Evolutionary conservation across 345 rosid species (phyloP).

Genomic region (Triadica sebifera): DNA sequence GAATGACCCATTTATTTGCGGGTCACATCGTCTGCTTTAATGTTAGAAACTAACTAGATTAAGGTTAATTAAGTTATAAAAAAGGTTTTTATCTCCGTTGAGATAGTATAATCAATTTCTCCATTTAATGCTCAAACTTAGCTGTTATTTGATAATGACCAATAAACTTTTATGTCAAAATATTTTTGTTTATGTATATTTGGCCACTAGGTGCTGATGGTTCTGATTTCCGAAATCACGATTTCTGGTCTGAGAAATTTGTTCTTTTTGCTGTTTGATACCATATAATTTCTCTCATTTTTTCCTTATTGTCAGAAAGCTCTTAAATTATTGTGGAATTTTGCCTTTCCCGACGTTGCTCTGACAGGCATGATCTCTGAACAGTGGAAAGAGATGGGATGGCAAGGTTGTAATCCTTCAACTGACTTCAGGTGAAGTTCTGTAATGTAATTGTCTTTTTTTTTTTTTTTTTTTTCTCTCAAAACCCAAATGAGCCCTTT

Average conservation of each 20-base stretch:
- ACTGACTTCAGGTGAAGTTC: conserved; percentile 83
- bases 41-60: too few relatives aligned
- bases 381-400: conserved; percentile 99
- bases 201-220: not conserved
- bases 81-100: too few relatives aligned
- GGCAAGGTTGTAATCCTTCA: conserved; percentile 99
- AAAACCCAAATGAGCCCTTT: not conserved
- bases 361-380: conserved; percentile 73
- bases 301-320: conserved; percentile 56
- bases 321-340: conserved; percentile 72
- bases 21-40: too few relatives aligned
- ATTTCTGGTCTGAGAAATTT: conserved; percentile 8
- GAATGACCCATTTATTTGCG: too few relatives aligned
- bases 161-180: too few relatives aligned
- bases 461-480: not conserved
- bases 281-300: conserved; percentile 1
- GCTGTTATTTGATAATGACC: not conserved
- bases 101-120: not conserved
- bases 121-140: not conserved
- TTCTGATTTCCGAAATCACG: not conserved
- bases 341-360: conserved; percentile 64
- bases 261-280: not conserved
- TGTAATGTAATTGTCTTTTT: too few relatives aligned
- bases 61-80: too few relatives aligned
- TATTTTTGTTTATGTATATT: not conserved